Base-by-base conservation (phyloP, 768 basidiomycete genomes). In the Boletus sp. region DNA sequence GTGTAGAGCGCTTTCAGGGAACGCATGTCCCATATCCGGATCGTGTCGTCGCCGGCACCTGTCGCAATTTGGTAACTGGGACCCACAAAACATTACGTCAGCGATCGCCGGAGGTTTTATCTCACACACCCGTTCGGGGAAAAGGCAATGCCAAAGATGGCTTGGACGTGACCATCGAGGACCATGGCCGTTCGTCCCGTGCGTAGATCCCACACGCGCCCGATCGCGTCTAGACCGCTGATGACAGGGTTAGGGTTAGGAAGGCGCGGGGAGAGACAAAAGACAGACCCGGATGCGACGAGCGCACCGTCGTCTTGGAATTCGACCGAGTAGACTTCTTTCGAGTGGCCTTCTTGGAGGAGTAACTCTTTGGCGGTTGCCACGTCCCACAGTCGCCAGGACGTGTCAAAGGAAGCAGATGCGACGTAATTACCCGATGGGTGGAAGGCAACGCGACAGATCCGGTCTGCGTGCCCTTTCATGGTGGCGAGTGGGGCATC, bases 21-120 rank as follows among this genome's bases (percentile, higher is more conserved):
- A 37, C 97, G 87, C 76, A 98, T 85, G 74, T 99, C 97, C 97
- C 97, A 99, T 78, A 98, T 92, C 45, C 95, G 88, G 65, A 99
- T 89, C 0, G 97, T 97, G 68, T 98, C 97, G 71, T 99, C 97
- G 42, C 91, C 93, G 5, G 94, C 87, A 35, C 96, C 97, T 0
- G 97, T 97, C 30, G 95, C 97, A 46, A 99, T 87, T 79, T 98
- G 96, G 67, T 97, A 95, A 57, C 95, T 98, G 64, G 40, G 58
- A 47, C 58, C 54, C 44, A 46, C 44, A 45, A 39, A 17, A 15
- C 13, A 7, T 19, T 45, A 60, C 37, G 59, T 61, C 51, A 67
- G 40, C 4, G 27, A 53, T 53, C 46, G 42, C 29, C 45, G 32
- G 44, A 25, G 11, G 42, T 15, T 29, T 47, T 38, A 30, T 21